Evolutionary conservation across 257 asterid species (phyloP), one percentile per base, ranked within the genome.

Genomic region (Parsonsia alboflavescens): DNA sequence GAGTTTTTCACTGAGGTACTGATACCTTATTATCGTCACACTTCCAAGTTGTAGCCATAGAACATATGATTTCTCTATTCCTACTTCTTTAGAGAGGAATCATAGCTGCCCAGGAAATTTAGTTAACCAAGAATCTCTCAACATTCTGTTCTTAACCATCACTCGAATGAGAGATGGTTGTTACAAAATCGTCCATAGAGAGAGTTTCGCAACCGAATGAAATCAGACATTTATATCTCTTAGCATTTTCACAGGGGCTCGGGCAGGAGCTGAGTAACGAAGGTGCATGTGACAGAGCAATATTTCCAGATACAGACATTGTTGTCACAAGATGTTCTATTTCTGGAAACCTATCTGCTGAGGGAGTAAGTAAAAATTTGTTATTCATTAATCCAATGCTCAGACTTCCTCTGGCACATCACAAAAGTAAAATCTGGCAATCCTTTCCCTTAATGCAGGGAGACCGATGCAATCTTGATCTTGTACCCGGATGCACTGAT

Each of bases 281-380:
- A 1, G 96, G 97, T 56, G 98, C 98, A 10, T 91, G 98, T 62
- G 97, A 91, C 39, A 41, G 71, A 79, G 97, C 96, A 41, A 93
- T 91, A 70, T 93, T 89, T 77, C 96, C 96, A 2, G 98, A 91
- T 87, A 78, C 91, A 26, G 80, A 77, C 68, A 57, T 82, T 7
- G 82, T 93, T 19, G 71, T 74, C 69, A 76, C 87, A 45, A 87
- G 87, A 41, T 93, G 98, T 85, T 96, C 95, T 56, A 82, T 93
- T 85, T 78, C 86, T 17, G 97, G 93, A 6, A 93, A 91, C 84
- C 80, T 88, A 72, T 33, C 89, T 6, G 72, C 84, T 5, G 93
- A 86, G 80, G 98, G 98, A 58, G 98, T 89, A 78, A 87, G 96
- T 88, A 13, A 26, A n/a, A 26, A n/a, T 12, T 70, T 28, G 28